Evolutionary conservation across 257 asterid species (phyloP), one percentile per base, ranked within the genome.

Genomic region (Misopates orontium): DNA sequence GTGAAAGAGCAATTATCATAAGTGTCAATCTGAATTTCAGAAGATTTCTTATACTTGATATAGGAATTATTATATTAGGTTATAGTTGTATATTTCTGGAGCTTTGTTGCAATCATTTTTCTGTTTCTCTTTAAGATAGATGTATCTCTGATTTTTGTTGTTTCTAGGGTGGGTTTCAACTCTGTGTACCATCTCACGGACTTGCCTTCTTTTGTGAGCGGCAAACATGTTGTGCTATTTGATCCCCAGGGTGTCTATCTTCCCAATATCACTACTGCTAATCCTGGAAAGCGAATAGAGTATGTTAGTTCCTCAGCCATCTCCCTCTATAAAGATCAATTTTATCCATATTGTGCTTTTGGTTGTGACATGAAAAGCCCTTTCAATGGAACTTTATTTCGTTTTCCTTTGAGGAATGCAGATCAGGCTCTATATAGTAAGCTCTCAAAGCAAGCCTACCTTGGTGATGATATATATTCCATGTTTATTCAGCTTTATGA

Each of bases 151-250:
- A 72, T 67, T 77, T 60, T 64, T 66, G 48, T 73, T 40, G 73
- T 77, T 78, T 79, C 65, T 74, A 89, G 98, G 96, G 97, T 92
- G 85, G 98, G 98, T 77, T 92, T 92, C 95, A 89, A 92, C 85
- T 89, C 98, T 22, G 98, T 92, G 53, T 92, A 92, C 85, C 98
- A 92, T 82, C 75, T 92, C 66, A 92, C 98, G 3, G 98, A 92
- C 79, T 79, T 92, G 82, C 97, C 97, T 62, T 92, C 98, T 40
- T 92, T 92, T 78, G 86, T 89, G 81, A 92, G 98, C 67, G 98
- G 96, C 60, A 89, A 92, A 73, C 85, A 92, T 75, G 84, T 89
- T 67, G 98, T 92, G 73, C 83, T 92, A 23, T 92, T 92, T 79
- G 98, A 92, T 79, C 98, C 98, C 36, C 98, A 92, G 71, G 95